These are phyloP conservation scores for Spathaspora arborariae DNA, from an alignment of 805 yeast genomes.

Conservation along the genomic window DNA sequence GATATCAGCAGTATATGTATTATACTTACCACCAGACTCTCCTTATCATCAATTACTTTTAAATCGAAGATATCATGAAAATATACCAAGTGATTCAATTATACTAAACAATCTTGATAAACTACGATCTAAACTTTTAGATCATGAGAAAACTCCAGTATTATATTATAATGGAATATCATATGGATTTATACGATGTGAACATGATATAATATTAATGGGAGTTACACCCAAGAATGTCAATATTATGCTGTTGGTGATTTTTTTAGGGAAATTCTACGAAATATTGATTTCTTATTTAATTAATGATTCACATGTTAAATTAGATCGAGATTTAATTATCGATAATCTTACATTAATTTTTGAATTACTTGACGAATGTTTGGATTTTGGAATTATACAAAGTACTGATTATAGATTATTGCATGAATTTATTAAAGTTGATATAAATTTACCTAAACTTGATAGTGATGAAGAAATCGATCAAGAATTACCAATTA, in stretches of 20 bases:
- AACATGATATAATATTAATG: conserved; percentile 41
- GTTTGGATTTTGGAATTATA: conserved; percentile 84
- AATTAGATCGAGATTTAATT: conserved; percentile 55
- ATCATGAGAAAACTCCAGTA: conserved; percentile 38
- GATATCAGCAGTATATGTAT: conserved; percentile 37
- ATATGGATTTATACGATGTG: conserved; percentile 49
- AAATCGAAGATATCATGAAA: conserved; percentile 31
- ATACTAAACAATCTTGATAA: conserved; percentile 24
- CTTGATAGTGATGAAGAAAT: conserved; percentile 8
- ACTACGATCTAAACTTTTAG: conserved; percentile 16
- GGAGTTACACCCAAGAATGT: conserved; percentile 43
- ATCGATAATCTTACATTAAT: conserved; percentile 71
- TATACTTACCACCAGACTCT: conserved; percentile 21
- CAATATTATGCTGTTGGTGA: conserved; percentile 55
- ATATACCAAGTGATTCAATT: conserved; percentile 20
- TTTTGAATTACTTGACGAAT: conserved; percentile 83
- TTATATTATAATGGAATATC: conserved; percentile 45
- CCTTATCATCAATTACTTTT: conserved; percentile 28
- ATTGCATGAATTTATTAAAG: conserved; percentile 71
- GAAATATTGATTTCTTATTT: conserved; percentile 27
- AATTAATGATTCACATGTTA: conserved; percentile 13
- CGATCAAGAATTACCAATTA: conserved; percentile 5
- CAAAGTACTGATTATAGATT: conserved; percentile 80
- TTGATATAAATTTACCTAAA: conserved; percentile 36
- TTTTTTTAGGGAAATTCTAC: conserved; percentile 47